These are phyloP conservation scores for Auricularia sp. DNA, from an alignment of 768 basidiomycete species.

Conservation along the genomic window DNA sequence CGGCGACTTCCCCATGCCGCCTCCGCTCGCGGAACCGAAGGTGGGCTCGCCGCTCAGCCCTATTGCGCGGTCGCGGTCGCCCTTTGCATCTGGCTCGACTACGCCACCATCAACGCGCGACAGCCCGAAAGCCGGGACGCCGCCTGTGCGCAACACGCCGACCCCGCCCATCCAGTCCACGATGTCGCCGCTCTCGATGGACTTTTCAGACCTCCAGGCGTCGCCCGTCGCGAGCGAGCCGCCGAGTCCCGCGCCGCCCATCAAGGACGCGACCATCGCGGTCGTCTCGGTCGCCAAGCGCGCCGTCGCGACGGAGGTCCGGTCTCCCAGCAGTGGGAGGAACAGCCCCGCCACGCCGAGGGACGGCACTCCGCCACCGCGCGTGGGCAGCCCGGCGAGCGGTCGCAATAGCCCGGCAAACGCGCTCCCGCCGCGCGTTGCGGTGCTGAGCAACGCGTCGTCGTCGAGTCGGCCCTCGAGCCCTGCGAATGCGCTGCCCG, in stretches of 20 bases:
- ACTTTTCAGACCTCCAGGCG: background rate
- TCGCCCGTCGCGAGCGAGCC: background rate
- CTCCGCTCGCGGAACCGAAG: background rate
- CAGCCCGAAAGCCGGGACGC: background rate
- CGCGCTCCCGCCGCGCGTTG: background rate
- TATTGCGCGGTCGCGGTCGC: background rate
- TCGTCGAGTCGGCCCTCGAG: background rate
- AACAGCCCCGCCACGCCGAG: background rate
- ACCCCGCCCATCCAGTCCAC: background rate
- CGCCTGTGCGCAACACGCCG: background rate
- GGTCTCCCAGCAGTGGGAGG: background rate
- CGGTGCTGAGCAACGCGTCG: background rate
- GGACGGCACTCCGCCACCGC: background rate
- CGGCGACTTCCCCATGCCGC: background rate
- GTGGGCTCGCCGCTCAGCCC: background rate
- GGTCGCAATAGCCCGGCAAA: background rate
- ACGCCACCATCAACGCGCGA: background rate
- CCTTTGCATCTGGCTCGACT: background rate
- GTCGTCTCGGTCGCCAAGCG: background rate
- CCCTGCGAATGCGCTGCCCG: background rate
- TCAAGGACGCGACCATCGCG: background rate
- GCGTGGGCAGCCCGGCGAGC: background rate
- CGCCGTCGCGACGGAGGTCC: background rate
- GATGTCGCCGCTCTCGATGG: background rate
- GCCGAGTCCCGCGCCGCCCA: background rate